These are phyloP conservation scores for Gaultheria prostrata DNA, from an alignment of 148 eudicot species.

Conservation along the genomic window DNA sequence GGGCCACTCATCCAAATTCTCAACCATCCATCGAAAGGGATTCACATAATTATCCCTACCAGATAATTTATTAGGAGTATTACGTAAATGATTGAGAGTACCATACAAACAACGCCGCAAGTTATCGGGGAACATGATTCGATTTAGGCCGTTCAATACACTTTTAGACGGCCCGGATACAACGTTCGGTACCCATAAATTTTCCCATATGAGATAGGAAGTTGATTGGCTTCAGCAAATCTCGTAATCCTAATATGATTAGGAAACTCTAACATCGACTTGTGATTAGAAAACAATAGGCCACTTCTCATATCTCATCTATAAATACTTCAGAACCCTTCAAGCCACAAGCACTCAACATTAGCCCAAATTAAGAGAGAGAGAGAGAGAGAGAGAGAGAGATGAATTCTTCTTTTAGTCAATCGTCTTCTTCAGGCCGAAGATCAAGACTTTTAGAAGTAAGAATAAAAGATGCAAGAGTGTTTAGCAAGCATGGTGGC, in stretches of 20 bases:
- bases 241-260: neutral
- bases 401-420: neutral
- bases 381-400: constrained; percentile 3
- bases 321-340: neutral
- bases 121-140: too few species aligned
- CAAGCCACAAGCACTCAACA: neutral
- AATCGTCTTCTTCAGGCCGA: neutral
- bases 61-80: too few species aligned
- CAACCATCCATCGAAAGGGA: too few species aligned
- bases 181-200: too few species aligned
- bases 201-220: neutral
- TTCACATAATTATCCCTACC: too few species aligned
- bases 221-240: neutral
- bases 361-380: neutral
- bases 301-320: neutral
- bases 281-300: neutral
- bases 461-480: neutral
- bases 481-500: neutral
- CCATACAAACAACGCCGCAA: too few species aligned
- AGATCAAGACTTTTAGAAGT: neutral
- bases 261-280: neutral
- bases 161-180: too few species aligned
- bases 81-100: too few species aligned
- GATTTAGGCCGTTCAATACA: too few species aligned
- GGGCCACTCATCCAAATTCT: too few species aligned